Conservation (phyloP, 495 filamentous ascomycete species). For the Hypoxylon cercidicola region DNA sequence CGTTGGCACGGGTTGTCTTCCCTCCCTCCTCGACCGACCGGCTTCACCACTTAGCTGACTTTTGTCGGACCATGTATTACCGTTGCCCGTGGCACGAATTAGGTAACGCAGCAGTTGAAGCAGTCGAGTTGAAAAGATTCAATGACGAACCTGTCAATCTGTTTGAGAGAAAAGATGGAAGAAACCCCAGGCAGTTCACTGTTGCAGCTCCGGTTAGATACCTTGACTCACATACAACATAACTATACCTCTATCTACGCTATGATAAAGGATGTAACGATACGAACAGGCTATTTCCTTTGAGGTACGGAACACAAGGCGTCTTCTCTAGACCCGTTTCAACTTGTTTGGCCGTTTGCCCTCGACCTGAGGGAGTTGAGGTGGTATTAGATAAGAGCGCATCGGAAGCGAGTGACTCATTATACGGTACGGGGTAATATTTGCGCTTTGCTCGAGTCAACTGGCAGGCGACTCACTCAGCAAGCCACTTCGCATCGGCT, state of each 20-base stretch:
- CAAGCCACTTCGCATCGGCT: too few relatives aligned
- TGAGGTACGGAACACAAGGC: neutral
- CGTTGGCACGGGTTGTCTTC: too few relatives aligned
- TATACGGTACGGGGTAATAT: too few relatives aligned
- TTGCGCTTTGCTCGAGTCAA: neutral
- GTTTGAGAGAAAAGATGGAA: neutral
- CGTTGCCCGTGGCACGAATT: neutral
- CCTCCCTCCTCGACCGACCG: neutral
- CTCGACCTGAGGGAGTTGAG: neutral
- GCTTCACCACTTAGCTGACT: constrained; percentile 10
- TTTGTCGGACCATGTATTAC: constrained; percentile 10
- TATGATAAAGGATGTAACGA: too few relatives aligned
- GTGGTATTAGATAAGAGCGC: constrained; percentile 1
- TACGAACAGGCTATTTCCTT: too few relatives aligned
- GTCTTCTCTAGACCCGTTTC: neutral
- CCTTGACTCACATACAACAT: too few relatives aligned
- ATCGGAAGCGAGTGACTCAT: too few relatives aligned
- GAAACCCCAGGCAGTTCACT: neutral
- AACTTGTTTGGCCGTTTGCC: neutral
- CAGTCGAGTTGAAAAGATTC: neutral
- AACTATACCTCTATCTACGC: too few relatives aligned
- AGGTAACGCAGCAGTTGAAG: neutral
- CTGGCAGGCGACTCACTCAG: neutral
- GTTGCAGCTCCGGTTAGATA: too few relatives aligned
- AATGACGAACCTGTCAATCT: neutral